A percentile compares a stretch with the other conserved stretches of the same genome.
phyloP scores from a whole-genome alignment of 2,329 filamentous ascomycete genomes.

The Biscogniauxia mediterranea region DNA sequence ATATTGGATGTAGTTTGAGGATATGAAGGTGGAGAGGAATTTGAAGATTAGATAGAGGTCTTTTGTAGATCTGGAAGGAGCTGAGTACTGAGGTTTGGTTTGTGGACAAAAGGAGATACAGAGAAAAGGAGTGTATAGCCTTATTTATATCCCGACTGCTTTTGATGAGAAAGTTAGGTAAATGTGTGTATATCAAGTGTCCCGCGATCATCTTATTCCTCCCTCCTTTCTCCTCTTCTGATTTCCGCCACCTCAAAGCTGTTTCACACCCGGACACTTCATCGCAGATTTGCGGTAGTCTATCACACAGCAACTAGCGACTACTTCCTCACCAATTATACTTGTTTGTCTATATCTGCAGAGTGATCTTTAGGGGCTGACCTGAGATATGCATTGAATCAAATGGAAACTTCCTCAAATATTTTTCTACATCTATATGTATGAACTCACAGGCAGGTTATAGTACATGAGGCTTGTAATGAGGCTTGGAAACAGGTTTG shows the following conservation, averaged over 20 bases:
- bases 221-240: not conserved
- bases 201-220: not conserved
- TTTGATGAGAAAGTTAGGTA: not conserved
- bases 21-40: not conserved
- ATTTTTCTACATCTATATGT: not conserved
- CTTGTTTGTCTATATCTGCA: not conserved
- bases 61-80: not conserved
- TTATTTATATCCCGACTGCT: not conserved
- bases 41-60: too few relatives aligned
- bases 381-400: not conserved
- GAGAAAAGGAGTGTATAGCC: not conserved
- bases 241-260: not conserved
- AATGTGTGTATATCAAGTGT: not conserved
- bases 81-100: not conserved
- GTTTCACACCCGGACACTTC: not conserved
- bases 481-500: not conserved
- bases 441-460: not conserved
- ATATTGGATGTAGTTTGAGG: slow-evolving; percentile 3
- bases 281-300: not conserved
- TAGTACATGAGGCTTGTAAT: not conserved
- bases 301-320: not conserved
- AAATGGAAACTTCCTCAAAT: not conserved
- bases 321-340: not conserved
- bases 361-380: not conserved
- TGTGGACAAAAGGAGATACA: not conserved